Conservation (phyloP, 2,329 filamentous ascomycete species). For the Hypoxylon sp. region DNA sequence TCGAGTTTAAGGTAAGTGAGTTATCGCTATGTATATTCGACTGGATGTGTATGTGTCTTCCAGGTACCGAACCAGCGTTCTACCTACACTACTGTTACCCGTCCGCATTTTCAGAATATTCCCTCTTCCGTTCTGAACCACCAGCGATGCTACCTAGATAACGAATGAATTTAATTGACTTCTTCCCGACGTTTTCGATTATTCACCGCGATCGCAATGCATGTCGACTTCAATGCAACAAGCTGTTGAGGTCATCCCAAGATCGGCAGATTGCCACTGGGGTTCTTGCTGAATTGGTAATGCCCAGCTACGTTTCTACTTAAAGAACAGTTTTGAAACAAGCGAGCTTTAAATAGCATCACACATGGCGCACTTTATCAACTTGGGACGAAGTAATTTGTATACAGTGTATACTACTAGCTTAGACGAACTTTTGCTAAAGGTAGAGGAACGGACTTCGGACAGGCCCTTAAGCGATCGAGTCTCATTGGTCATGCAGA, state of each 20-base stretch:
- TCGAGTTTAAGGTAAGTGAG: too few species aligned
- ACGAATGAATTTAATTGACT: background rate
- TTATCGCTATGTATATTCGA: background rate
- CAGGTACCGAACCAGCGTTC: background rate
- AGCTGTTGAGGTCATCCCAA: conserved; percentile 4
- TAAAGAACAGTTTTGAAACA: conserved; percentile 7
- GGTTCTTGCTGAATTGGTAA: conserved; percentile 14
- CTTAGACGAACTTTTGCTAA: background rate
- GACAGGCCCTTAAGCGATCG: background rate
- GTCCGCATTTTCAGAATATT: background rate
- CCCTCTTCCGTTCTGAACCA: background rate
- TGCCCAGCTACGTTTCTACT: conserved; percentile 3
- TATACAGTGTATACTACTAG: conserved; percentile 5
- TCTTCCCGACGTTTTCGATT: background rate
- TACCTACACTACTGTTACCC: background rate
- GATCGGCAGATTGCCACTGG: conserved; percentile 21
- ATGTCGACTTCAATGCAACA: background rate
- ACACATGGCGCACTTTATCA: background rate
- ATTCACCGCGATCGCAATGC: background rate
- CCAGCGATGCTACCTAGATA: background rate
- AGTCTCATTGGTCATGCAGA: conserved; percentile 16
- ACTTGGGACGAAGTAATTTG: background rate
- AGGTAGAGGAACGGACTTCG: conserved; percentile 1
- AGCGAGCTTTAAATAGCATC: conserved; percentile 31
- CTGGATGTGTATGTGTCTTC: background rate